Conservation (phyloP, 768 basidiomycete species). For the Symmetrospora coprosmae region DNA sequence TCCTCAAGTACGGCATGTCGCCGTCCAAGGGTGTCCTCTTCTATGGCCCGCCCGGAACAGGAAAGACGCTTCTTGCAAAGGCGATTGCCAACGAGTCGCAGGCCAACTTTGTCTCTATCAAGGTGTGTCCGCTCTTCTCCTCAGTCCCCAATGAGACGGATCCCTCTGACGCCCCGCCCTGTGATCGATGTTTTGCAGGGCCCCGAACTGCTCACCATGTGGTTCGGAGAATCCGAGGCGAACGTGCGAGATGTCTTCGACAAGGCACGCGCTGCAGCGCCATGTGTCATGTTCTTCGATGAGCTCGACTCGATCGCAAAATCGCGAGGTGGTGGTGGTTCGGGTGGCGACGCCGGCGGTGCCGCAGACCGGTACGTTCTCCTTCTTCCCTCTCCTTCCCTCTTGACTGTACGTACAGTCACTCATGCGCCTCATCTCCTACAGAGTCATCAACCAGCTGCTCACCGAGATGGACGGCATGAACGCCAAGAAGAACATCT, state of each 20-base stretch:
- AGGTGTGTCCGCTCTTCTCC: slow-evolving; percentile 43
- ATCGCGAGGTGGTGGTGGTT: slow-evolving; percentile 61
- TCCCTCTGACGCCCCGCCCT: neutral
- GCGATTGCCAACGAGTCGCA: slow-evolving; percentile 99
- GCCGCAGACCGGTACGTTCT: slow-evolving; percentile 96
- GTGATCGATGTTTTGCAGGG: slow-evolving; percentile 43
- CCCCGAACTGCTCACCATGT: slow-evolving; percentile 96
- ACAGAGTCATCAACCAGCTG: slow-evolving; percentile 58
- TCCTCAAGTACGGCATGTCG: slow-evolving; percentile 99
- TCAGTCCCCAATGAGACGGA: neutral
- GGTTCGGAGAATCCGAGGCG: slow-evolving; percentile 99
- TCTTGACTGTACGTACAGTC: too few relatives aligned
- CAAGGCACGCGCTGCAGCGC: slow-evolving; percentile 96
- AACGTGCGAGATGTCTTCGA: slow-evolving; percentile 99
- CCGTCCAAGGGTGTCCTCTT: slow-evolving; percentile 98
- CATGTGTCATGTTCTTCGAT: slow-evolving; percentile 99
- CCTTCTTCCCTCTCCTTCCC: too few relatives aligned
- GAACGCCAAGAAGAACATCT: slow-evolving; percentile 84
- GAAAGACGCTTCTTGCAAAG: slow-evolving; percentile 97
- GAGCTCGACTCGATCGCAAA: slow-evolving; percentile 98
- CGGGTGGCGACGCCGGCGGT: slow-evolving; percentile 82
- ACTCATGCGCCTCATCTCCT: too few relatives aligned
- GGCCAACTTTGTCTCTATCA: slow-evolving; percentile 99
- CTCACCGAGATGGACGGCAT: slow-evolving; percentile 98
- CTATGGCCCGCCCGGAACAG: slow-evolving; percentile 99